Evolutionary conservation across 495 filamentous ascomycete species (phyloP), one percentile per base, ranked within the genome.

Genomic region (Hamigera avellanea): DNA sequence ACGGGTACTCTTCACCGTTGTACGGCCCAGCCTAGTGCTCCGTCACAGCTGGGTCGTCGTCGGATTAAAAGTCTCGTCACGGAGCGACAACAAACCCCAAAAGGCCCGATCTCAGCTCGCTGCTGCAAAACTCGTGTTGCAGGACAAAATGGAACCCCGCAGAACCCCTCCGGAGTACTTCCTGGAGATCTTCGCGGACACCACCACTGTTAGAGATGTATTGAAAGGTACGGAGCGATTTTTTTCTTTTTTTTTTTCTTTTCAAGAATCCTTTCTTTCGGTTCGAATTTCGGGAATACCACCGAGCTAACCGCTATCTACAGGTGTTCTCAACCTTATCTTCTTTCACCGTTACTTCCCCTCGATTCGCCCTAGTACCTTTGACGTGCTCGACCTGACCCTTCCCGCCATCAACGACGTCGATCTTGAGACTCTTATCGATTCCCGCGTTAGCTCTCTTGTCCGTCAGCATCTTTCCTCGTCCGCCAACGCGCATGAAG

Each of bases 331-430:
- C 35, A 86, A 95, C 57, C 91, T 89, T 27, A 94, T 98, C 54
- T 98, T 96, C 78, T 98, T 98, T 69, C 87, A 96, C 61, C 84
- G 91, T 42, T 93, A 86, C 70, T 96, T 98, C 66, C 83, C 83
- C 39, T 77, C 83, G 19, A 71, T 95, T 37, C 65, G 75, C 10
- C 91, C 91, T n/a, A 72, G 74, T 31, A 85, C 84, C 30, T 78
- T 85, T 53, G 91, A 98, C 51, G 75, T 96, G 30, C 76, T 96
- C 37, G 91, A 94, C 50, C 71, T 95, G 36, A 94, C 87, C 18
- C 73, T 96, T 6, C 86, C 93, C 21, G 77, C 81, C 42, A 80
- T 98, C 46, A 80, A 87, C 42, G 89, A 98, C 49, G 63, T 59
- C 21, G 86, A 95, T 49, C 79, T 98, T 21, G 86, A 94, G 52